Conservation (phyloP, 164 flowering plant genomes). For the Piper betle region DNA sequence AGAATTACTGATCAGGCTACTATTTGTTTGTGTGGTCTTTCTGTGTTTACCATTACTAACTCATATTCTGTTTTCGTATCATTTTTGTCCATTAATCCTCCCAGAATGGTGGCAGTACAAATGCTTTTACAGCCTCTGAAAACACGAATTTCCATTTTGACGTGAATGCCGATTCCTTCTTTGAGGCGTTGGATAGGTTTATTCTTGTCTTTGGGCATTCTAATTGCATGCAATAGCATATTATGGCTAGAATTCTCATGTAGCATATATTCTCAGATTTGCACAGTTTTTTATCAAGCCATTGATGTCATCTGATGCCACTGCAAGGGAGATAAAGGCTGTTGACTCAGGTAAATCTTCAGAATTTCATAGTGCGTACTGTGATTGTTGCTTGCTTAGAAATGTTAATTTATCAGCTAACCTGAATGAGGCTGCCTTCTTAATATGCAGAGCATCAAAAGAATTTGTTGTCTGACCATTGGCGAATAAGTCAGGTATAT, state of each 20-base stretch:
- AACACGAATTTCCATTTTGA: constrained; percentile 75
- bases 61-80: too few relatives aligned
- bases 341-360: constrained; percentile 76
- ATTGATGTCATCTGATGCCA: constrained; percentile 94
- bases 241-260: too few relatives aligned
- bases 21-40: too few relatives aligned
- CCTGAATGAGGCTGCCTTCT: background rate
- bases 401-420: background rate
- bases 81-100: too few relatives aligned
- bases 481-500: constrained; percentile 91
- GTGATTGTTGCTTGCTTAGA: too few relatives aligned
- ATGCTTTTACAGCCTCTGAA: constrained; percentile 71
- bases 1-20: too few relatives aligned
- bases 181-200: background rate
- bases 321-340: constrained; percentile 87
- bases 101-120: constrained; percentile 80
- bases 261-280: constrained; percentile 8
- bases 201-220: too few relatives aligned
- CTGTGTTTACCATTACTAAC: too few relatives aligned
- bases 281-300: constrained; percentile 92
- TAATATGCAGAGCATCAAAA: constrained; percentile 67
- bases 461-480: constrained; percentile 72
- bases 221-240: background rate
- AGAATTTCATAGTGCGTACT: too few relatives aligned
- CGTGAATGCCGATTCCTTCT: constrained; percentile 20